These are phyloP conservation scores for Rubus idaeus DNA, from an alignment of 306 rosid genomes.

Conservation along the genomic window DNA sequence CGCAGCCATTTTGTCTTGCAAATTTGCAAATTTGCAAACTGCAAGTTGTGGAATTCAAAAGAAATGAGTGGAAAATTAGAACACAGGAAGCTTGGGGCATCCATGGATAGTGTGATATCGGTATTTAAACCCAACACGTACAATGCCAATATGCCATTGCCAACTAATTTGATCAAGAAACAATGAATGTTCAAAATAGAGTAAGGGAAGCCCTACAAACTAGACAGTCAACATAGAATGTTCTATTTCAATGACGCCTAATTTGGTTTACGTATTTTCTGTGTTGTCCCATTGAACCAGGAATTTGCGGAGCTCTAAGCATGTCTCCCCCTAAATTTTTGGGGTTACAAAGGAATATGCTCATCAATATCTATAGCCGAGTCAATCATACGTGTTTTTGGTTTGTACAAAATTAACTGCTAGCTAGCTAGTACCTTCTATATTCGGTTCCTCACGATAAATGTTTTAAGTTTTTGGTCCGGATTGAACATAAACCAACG, in stretches of 20 bases:
- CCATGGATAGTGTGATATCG: background rate
- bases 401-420: background rate
- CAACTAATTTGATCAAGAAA: constrained; percentile 1
- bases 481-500: too few species aligned
- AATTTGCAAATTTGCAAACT: constrained; percentile 15
- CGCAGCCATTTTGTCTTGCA: constrained; percentile 25
- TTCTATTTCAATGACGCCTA: background rate
- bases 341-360: background rate
- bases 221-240: background rate
- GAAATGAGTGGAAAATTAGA: background rate
- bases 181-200: constrained; percentile 6
- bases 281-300: background rate
- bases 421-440: too few species aligned
- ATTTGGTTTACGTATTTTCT: background rate
- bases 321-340: background rate
- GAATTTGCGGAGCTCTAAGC: background rate
- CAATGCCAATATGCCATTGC: background rate
- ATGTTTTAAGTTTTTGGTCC: too few species aligned
- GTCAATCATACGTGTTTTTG: background rate
- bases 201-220: background rate
- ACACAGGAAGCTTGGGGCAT: constrained; percentile 9
- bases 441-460: background rate
- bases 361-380: background rate
- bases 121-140: constrained; percentile 2
- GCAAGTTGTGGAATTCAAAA: background rate